These are phyloP conservation scores for Geranium brycei DNA, from an alignment of 345 rosid species.

Conservation along the genomic window DNA sequence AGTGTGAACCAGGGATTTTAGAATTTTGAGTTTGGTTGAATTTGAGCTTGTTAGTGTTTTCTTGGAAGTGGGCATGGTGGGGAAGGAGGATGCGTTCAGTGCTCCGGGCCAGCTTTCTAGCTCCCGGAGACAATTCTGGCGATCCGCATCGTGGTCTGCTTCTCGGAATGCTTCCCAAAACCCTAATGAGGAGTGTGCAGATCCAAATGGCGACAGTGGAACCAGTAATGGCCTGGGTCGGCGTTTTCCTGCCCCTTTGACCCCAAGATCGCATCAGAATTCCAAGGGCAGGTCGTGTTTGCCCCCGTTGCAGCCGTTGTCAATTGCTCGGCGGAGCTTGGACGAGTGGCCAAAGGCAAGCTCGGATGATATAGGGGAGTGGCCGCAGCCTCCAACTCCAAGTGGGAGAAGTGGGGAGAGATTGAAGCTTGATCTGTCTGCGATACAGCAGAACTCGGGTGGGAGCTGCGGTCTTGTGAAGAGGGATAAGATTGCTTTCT, in stretches of 20 bases:
- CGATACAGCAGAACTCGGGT: slow-evolving; percentile 55
- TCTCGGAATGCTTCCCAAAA: slow-evolving; percentile 60
- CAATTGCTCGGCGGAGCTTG: slow-evolving; percentile 79
- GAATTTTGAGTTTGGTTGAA: no score
- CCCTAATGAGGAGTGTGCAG: slow-evolving; percentile 29
- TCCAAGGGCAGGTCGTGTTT: slow-evolving; percentile 76
- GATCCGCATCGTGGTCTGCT: slow-evolving; percentile 95
- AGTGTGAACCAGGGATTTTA: no score
- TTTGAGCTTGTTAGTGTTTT: no score
- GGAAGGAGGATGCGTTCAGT: slow-evolving; percentile 59
- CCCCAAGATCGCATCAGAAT: slow-evolving; percentile 84
- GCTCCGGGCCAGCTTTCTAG: slow-evolving; percentile 44
- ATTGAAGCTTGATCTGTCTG: slow-evolving; percentile 82
- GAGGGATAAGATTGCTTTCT: slow-evolving; percentile 86
- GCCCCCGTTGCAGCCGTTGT: slow-evolving; percentile 88
- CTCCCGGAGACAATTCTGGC: slow-evolving; percentile 73
- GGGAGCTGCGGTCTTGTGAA: slow-evolving; percentile 61
- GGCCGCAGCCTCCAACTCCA: slow-evolving; percentile 90
- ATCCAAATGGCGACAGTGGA: slow-evolving; percentile 28
- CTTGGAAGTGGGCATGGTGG: slow-evolving; percentile 48
- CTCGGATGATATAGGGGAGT: slow-evolving; percentile 88
- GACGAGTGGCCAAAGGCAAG: slow-evolving; percentile 98
- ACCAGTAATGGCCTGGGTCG: slow-evolving; percentile 28
- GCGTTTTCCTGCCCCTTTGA: slow-evolving; percentile 61
- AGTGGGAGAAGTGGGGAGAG: slow-evolving; percentile 81